Evolutionary conservation across 176 grass and related monocot species (phyloP), one percentile per base, ranked within the genome.

Genomic region (Chloris gayana): DNA sequence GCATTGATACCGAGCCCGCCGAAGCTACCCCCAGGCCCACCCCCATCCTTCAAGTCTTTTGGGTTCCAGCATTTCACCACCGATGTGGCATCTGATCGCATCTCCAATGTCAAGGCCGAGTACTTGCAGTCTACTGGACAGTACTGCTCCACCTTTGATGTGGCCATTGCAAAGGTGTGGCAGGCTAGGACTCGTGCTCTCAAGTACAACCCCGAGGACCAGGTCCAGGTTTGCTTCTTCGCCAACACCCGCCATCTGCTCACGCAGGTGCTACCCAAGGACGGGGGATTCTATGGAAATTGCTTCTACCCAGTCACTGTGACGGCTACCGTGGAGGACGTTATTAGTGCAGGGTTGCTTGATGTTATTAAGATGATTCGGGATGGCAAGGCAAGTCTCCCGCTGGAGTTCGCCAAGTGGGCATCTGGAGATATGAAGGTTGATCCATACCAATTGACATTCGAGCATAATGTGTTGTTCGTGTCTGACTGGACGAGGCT

Each of bases 401-500:
- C 79, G 0, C 14, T 64, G 8, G 84, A 89, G 2, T 94, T 94
- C 1, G 29, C 86, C 2, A 82, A 35, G 62, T 91, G 84, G 92
- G 67, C 77, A 0, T 49, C 65, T 0, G 84, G 92, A 2, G 87
- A 91, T 53, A 67, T 82, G 22, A 79, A 89, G 29, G 26, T 64
- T 8, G 92, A 94, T 34, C 92, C 92, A 0, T 94, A 91, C 57
- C 21, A 84, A 32, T 5, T 89, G 45, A 42, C 38, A 7, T 87
- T 91, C 10, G 64, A 91, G 34, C 80, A 94, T 63, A 84, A 89
- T 42, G 86, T 91, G 27, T 32, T 94, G 14, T 87, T 91, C n/a
- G 89, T 94, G 25, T 94, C 92, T 0, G 87, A 94, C n/a, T 94
- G 92, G 89, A 91, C 86, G 1, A 82, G 84, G 47, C 75, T 91